phyloP scores from a whole-genome alignment of 2,329 filamentous ascomycete genomes.

The Didymella pomorum region DNA sequence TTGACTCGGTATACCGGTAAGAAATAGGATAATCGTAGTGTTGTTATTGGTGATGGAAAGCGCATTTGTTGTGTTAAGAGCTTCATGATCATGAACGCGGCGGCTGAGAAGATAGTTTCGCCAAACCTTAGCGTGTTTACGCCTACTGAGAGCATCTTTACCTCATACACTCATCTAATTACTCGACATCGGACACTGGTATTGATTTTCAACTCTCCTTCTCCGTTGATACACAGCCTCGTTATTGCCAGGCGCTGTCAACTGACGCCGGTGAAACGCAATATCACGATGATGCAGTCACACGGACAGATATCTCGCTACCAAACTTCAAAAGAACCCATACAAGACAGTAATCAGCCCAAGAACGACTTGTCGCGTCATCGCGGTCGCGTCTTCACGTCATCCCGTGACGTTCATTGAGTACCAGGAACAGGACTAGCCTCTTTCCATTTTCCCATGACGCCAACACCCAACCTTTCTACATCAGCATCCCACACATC shows the following conservation, averaged over 20 bases:
- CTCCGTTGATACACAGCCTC: too few relatives aligned
- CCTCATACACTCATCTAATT: background rate
- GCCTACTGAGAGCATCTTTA: background rate
- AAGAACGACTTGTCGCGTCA: background rate
- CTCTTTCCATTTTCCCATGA: constrained; percentile 13
- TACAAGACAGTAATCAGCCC: background rate
- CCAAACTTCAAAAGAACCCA: background rate
- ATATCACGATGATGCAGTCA: background rate
- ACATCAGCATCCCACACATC: constrained; percentile 1
- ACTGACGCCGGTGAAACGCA: constrained; percentile 1
- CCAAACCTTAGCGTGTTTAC: background rate
- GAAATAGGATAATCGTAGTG: constrained; percentile 3
- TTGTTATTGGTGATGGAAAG: constrained; percentile 1
- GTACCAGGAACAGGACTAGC: constrained; percentile 5
- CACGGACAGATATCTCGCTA: background rate
- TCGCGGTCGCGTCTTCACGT: constrained; percentile 6
- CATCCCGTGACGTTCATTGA: constrained; percentile 10
- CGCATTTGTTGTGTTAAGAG: constrained; percentile 8
- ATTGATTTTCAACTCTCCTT: too few relatives aligned
- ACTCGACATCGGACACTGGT: too few relatives aligned
- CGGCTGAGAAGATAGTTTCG: background rate
- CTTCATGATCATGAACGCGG: background rate
- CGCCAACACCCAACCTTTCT: constrained; percentile 6
- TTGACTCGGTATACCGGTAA: background rate
- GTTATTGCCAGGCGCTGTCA: background rate